Conservation (phyloP, 2,329 filamentous ascomycete genomes). For the Penicillium sp. region DNA sequence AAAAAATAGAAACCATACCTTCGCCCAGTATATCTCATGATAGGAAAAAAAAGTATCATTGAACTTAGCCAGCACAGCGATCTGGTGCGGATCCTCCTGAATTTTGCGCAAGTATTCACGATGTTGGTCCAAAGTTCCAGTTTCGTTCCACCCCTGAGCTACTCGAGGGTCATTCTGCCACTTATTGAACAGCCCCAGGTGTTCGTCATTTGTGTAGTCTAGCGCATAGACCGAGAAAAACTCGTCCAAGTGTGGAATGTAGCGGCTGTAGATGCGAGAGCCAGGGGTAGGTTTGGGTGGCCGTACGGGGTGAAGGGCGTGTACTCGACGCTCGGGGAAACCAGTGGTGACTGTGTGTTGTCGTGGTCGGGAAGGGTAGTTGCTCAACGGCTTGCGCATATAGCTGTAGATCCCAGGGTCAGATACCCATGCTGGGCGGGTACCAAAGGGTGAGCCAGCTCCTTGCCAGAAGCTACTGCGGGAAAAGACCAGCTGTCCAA, state of each 20-base stretch:
- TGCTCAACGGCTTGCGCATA: conserved; percentile 19
- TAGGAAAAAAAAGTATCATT: conserved; percentile 71
- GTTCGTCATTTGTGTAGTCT: conserved; percentile 62
- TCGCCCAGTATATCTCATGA: conserved; percentile 77
- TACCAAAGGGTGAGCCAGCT: conserved; percentile 64
- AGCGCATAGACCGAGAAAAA: conserved; percentile 74
- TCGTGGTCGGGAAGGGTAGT: conserved; percentile 27
- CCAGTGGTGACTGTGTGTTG: conserved; percentile 47
- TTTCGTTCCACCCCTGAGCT: conserved; percentile 75
- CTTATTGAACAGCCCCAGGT: conserved; percentile 68
- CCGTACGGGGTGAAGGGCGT: conserved; percentile 68
- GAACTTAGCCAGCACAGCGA: conserved; percentile 68
- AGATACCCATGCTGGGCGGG: conserved; percentile 61
- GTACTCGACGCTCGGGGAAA: conserved; percentile 48
- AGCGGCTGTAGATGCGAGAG: conserved; percentile 71
- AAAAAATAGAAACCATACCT: conserved; percentile 43
- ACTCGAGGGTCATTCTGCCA: conserved; percentile 85
- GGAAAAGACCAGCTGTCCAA: conserved; percentile 49
- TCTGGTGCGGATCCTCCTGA: conserved; percentile 68
- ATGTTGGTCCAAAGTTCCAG: conserved; percentile 71
- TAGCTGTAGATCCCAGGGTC: conserved; percentile 35
- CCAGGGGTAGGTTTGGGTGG: conserved; percentile 66
- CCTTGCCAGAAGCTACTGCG: conserved; percentile 66
- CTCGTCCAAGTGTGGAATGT: conserved; percentile 71
- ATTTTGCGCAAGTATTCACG: conserved; percentile 56